Base-by-base conservation (phyloP, 176 grass and related monocot species). In the Musa beccarii region DNA sequence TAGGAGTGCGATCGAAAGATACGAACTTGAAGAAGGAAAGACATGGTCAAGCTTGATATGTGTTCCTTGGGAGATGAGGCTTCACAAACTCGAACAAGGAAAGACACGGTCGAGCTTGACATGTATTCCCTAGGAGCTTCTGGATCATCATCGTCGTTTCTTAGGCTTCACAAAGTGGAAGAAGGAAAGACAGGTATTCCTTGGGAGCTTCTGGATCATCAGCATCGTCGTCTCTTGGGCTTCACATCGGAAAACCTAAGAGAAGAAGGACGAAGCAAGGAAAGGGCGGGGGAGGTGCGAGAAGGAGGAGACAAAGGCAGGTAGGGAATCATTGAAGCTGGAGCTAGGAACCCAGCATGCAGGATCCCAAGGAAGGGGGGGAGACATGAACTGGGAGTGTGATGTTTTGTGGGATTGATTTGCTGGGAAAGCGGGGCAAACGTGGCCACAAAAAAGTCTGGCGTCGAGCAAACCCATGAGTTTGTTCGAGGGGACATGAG, bases 301-400 rank as follows among this genome's bases (percentile, higher is more conserved):
- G 22, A 78, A 20, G 69, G 11, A 71, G n/a, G 26, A 43, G 85
- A 34, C 34, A 43, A 43, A 43, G 34, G 34, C 34, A 26, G 25
- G 15, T 12, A 8, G 74, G 69, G 68, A 81, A 87, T 71, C 70
- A 89, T 81, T 43, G 54, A 20, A 12, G 22, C 68, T 51, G 52
- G 29, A 13, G 57, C 86, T 84, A 61, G 76, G 78, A 89, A 79
- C 83, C 87, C 34, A 70, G 49, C 43, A 70, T 20, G 68, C 34
- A 70, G 68, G 68, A 70, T 70, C 68, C 68, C 68, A 52, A 70
- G 68, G 68, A 70, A n/a, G 68, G 43, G 43, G 19, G 68, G 68
- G 68, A 34, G 29, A 70, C 68, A 70, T 51, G 43, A 51, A 70
- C 19, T 20, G 68, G 67, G 34, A 43, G 34, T 43, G 34, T 43